Base-by-base conservation (phyloP, 2,329 filamentous ascomycete species). In the Penicillium digitatum region DNA sequence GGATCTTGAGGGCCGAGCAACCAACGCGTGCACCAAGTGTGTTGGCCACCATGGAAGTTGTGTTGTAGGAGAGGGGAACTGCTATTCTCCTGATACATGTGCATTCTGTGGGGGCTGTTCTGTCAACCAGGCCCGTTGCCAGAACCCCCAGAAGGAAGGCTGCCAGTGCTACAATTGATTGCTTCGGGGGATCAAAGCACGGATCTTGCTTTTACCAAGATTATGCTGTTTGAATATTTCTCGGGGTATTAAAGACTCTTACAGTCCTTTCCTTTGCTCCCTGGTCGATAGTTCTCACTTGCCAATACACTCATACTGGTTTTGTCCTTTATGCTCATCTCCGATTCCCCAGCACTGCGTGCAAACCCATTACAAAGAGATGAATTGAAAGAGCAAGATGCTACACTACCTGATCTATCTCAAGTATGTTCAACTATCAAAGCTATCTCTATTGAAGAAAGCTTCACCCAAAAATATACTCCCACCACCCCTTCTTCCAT, bases 401-500 rank as follows among this genome's bases (percentile, higher is more conserved):
- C 16, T 8, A 9, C 14, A 9, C 7, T 3, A 16, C n/a, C 8
- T 18, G 22, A n/a, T 18, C 3, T 10, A 14, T 8, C 10, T 18
- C 22, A 12, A 26, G 26, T 1, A 24, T 18, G 1, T 14, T 48
- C 11, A 1, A 18, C n/a, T 14, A 22, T n/a, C 5, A 24, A 24
- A 26, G 1, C 18, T 9, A 42, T 16, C 3, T 43, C 5, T 26
- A 6, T 26, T 26, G 24, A 11, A 12, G 5, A 32, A 5, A 24
- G 0, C 1, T 11, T 61, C 38, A 70, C 12, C 67, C 65, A 45
- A 71, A 65, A 12, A 68, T 44, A 26, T 64, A 61, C 43, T 66
- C 57, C 62, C 63, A 65, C 69, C 64, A 69, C 8, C 61, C 61
- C 31, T 68, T 69, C 59, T 67, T 72, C 67, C 70, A 72, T 2